Percentiles rank a stretch among this genome's conserved stretches.
Conservation (phyloP, 139 green algal species). For the Yamagishiella unicocca region DNA sequence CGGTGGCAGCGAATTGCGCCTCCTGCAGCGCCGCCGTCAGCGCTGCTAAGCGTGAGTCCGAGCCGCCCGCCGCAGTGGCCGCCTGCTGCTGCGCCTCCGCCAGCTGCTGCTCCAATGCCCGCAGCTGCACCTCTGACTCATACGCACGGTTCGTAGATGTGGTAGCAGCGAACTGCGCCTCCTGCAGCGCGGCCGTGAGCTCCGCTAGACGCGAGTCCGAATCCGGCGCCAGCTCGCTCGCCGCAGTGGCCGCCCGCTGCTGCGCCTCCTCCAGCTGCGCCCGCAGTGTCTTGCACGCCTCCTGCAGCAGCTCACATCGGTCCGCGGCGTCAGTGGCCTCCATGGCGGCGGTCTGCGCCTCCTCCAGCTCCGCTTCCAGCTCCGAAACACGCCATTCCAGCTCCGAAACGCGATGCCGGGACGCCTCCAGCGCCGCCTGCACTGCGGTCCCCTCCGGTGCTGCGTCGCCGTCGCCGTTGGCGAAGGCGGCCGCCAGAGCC, state of each 20-base stretch:
- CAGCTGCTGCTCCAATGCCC: not conserved
- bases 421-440: not conserved
- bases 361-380: constrained; percentile 36
- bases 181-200: not conserved
- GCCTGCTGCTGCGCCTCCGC: not conserved
- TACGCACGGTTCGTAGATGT: not conserved
- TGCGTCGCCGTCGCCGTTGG: not conserved
- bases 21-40: not conserved
- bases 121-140: not conserved
- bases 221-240: not conserved
- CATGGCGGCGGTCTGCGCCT: constrained; percentile 24
- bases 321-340: constrained; percentile 16
- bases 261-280: constrained; percentile 24
- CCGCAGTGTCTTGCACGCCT: constrained; percentile 27
- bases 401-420: not conserved
- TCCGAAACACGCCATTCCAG: constrained; percentile 24
- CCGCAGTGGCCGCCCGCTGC: not conserved
- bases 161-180: not conserved
- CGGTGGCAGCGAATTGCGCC: not conserved
- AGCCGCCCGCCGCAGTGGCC: not conserved
- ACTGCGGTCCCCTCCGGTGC: not conserved
- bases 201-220: not conserved
- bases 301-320: constrained; percentile 34
- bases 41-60: not conserved
- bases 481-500: not conserved